Percentiles rank a stretch among this genome's conserved stretches.
Conservation (phyloP, 345 rosid genomes). For the Eucalyptus grandis region DNA sequence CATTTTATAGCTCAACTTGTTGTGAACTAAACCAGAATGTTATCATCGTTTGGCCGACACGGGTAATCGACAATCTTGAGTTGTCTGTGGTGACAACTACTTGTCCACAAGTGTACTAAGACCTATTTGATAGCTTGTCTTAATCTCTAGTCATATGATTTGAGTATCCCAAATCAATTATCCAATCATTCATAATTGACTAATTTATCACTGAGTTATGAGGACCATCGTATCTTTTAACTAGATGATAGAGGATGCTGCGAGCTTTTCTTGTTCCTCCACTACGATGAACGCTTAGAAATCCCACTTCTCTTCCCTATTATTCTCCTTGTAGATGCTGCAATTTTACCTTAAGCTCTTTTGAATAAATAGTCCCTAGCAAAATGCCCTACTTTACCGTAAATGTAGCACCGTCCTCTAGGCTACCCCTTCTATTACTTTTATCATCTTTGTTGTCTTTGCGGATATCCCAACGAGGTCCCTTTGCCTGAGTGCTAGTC, state of each 20-base stretch:
- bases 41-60: accelerated
- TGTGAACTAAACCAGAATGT: not conserved
- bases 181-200: not conserved
- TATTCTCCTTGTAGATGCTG: not conserved
- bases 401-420: not conserved
- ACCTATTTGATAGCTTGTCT: not conserved
- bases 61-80: not conserved
- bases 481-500: not conserved
- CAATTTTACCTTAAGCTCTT: not conserved
- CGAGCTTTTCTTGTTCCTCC: not conserved
- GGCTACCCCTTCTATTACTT: not conserved
- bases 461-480: not conserved
- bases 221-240: too few relatives aligned
- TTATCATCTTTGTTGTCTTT: not conserved
- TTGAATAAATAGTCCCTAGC: not conserved
- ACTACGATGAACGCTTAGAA: not conserved
- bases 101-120: not conserved
- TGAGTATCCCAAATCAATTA: not conserved
- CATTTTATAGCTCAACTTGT: not conserved
- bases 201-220: not conserved
- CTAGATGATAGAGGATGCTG: not conserved
- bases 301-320: not conserved
- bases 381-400: not conserved
- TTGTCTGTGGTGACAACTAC: not conserved
- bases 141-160: not conserved